Conservation (phyloP, 345 rosid species). For the Bruguiera sexangula region DNA sequence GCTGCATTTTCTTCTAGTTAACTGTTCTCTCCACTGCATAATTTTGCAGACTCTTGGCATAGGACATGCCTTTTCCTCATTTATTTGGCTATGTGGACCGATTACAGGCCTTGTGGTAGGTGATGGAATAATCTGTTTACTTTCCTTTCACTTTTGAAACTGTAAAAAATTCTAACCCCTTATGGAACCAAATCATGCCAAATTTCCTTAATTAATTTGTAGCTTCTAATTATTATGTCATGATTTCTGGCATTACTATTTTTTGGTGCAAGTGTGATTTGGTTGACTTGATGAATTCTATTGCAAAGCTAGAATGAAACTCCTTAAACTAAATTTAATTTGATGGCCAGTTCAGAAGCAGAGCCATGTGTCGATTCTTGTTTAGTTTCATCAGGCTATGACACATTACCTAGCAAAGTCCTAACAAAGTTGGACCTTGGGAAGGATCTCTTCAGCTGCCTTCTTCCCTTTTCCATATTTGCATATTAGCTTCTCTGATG, state of each 20-base stretch:
- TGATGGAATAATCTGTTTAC: constrained; percentile 15
- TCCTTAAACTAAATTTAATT: neutral
- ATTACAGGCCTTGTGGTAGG: constrained; percentile 98
- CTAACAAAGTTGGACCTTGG: too few relatives aligned
- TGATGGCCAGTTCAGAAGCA: neutral
- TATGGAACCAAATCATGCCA: neutral
- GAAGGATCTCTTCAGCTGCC: too few relatives aligned
- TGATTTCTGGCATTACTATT: neutral
- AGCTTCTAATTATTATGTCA: too few relatives aligned
- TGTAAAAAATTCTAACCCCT: constrained; percentile 5
- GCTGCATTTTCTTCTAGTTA: constrained; percentile 4
- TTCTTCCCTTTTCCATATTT: neutral
- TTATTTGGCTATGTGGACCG: constrained; percentile 98
- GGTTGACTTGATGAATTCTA: neutral
- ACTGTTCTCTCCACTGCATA: neutral
- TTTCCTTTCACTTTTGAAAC: constrained; percentile 1
- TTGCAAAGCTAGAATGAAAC: neutral
- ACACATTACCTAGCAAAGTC: too few relatives aligned
- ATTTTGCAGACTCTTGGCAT: constrained; percentile 91
- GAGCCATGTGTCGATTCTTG: neutral
- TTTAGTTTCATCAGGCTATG: neutral
- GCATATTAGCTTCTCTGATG: neutral
- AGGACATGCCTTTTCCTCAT: constrained; percentile 90
- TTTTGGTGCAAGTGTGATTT: too few relatives aligned
- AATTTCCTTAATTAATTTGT: too few relatives aligned